A percentile compares a stretch with the other conserved stretches of the same genome.
These are phyloP conservation scores for Scutellospora calospora DNA, from an alignment of 371 early-diverging fungal genomes.

Conservation along the genomic window DNA sequence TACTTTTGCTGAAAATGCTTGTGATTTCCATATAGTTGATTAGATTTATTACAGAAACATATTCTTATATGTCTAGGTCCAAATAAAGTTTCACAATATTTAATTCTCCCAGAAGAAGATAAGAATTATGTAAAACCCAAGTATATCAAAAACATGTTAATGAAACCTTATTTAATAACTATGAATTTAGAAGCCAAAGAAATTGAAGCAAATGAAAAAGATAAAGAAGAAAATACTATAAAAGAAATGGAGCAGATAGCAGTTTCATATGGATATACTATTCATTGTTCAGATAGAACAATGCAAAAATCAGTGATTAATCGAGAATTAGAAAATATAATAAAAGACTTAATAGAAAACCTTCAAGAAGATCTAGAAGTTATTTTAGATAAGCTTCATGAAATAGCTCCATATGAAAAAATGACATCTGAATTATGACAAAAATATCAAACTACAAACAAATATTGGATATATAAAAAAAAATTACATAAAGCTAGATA, in stretches of 20 bases:
- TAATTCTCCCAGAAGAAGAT: conserved; percentile 29
- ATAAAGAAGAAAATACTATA: not conserved
- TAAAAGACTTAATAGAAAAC: conserved; percentile 38
- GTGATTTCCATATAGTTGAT: conserved; percentile 28
- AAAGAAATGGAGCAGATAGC: conserved; percentile 24
- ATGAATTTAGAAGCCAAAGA: not conserved
- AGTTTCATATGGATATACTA: conserved; percentile 40
- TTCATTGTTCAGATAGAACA: conserved; percentile 38
- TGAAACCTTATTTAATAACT: conserved; percentile 17
- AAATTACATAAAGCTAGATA: conserved; percentile 18
- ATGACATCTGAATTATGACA: not conserved
- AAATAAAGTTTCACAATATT: conserved; percentile 30
- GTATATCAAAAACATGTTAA: conserved; percentile 39
- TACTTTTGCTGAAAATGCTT: conserved; percentile 41
- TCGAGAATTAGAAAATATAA: conserved; percentile 39
- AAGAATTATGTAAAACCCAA: conserved; percentile 36
- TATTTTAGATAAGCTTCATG: conserved; percentile 40
- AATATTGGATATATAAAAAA: conserved; percentile 20
- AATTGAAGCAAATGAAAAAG: not conserved
- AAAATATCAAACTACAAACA: not conserved
- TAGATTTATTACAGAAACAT: conserved; percentile 39
- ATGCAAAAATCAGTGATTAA: conserved; percentile 35
- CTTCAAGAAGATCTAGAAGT: conserved; percentile 40
- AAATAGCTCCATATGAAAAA: conserved; percentile 10
- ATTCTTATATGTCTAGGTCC: conserved; percentile 35